These are phyloP conservation scores for Penicillium rolfsii DNA, from an alignment of 2,329 filamentous ascomycete species.

Conservation along the genomic window DNA sequence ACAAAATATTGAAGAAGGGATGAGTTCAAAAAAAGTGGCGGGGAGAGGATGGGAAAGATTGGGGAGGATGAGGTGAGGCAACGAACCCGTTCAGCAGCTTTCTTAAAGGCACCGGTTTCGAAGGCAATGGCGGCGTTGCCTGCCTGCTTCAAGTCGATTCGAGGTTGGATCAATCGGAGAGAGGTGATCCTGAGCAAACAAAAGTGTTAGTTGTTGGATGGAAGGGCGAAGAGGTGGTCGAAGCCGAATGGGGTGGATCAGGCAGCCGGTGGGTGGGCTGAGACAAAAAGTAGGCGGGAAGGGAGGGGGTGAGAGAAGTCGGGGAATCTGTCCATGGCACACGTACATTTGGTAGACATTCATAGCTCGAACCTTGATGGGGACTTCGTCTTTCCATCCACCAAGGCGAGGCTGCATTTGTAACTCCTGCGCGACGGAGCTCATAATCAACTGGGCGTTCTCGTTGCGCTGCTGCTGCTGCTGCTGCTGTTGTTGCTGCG, in stretches of 20 bases:
- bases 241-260: not conserved
- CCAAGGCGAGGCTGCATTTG: slow-evolving; percentile 47
- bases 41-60: not conserved
- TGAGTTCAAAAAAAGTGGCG: not conserved
- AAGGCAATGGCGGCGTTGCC: slow-evolving; percentile 49
- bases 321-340: slow-evolving; percentile 2
- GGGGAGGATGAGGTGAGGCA: not conserved
- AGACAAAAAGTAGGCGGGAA: slow-evolving; percentile 4
- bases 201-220: slow-evolving; percentile 14
- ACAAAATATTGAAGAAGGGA: not conserved
- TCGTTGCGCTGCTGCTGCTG: slow-evolving; percentile 36
- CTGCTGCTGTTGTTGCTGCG: slow-evolving; percentile 33
- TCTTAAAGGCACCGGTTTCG: slow-evolving; percentile 50
- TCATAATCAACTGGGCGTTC: slow-evolving; percentile 42
- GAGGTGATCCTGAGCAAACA: slow-evolving; percentile 46
- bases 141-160: slow-evolving; percentile 42
- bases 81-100: slow-evolving; percentile 42
- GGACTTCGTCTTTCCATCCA: slow-evolving; percentile 51
- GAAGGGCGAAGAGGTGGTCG: not conserved
- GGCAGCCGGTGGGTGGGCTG: not conserved
- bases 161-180: slow-evolving; percentile 50
- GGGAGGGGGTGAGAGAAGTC: not conserved
- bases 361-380: slow-evolving; percentile 43
- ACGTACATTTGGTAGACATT: slow-evolving; percentile 52
- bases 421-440: slow-evolving; percentile 45